Evolutionary conservation across 306 rosid species (phyloP).

Genomic region (Casuarina glauca): DNA sequence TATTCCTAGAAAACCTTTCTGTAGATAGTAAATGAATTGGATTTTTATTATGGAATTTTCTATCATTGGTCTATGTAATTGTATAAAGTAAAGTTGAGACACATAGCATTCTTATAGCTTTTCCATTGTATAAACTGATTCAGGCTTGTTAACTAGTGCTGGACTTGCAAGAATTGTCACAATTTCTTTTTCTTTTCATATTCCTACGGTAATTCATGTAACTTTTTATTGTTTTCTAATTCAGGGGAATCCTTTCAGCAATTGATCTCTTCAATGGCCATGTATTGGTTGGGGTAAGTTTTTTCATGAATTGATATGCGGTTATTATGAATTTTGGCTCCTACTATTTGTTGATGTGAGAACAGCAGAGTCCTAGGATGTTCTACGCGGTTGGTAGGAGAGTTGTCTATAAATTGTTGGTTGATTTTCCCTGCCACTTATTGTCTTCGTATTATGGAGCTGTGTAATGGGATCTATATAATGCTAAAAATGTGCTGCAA

Average conservation of each 20-base stretch:
- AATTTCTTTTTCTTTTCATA: neutral
- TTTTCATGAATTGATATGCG: constrained; percentile 1
- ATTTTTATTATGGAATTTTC: neutral
- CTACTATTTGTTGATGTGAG: neutral
- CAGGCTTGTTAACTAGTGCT: neutral
- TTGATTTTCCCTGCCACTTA: neutral
- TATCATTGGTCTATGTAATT: neutral
- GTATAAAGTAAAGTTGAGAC: neutral
- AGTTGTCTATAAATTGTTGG: neutral
- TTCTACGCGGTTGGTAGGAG: neutral
- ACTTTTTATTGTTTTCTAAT: constrained; percentile 7
- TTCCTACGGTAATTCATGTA: neutral
- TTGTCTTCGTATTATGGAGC: neutral
- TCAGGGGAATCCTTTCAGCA: constrained; percentile 97
- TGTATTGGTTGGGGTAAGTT: constrained; percentile 92
- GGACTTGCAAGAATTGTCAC: neutral
- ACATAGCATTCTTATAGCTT: neutral
- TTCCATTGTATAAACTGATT: neutral
- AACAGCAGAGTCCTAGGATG: neutral
- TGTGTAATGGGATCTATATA: neutral
- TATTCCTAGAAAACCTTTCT: constrained; percentile 1
- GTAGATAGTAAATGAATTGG: neutral
- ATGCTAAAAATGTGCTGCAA: neutral
- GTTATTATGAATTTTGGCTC: constrained; percentile 4
- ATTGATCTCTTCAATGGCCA: constrained; percentile 79